Evolutionary conservation across 805 yeast species (phyloP), one percentile per base, ranked within the genome.

Genomic region (Komagataella pastoris): DNA sequence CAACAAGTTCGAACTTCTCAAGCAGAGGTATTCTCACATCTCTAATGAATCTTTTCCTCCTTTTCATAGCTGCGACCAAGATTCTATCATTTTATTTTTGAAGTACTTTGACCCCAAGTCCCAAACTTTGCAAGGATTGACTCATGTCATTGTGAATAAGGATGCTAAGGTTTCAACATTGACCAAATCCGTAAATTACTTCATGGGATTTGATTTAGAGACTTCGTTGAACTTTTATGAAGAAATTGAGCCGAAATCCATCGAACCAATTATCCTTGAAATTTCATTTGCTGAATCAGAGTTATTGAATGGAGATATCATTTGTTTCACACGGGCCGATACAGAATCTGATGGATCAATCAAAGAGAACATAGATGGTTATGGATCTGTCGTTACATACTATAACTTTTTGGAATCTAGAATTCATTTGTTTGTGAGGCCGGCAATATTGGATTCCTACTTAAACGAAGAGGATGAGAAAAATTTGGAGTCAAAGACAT

Each of bases 221-320:
- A 58, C 65, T 0, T 62, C 68, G 10, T 57, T 78, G 40, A 67
- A 64, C 14, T 61, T 77, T 17, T 76, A 61, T 55, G 95, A 86
- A 63, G 95, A 86, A 58, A 64, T 83, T 21, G 76, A 79, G 44
- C 77, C 79, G 2, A 69, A 68, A 4, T 72, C 74, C 43, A 71
- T 83, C 44, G 80, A 79, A 21, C 59, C 59, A 10, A 54, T 82
- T 46, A 73, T 65, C 47, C 59, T 62, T 7, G 53, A 56, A n/a
- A 57, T 58, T 40, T 69, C 80, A 1, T 77, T 78, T 59, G 77
- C 74, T 56, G 74, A 77, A 53, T 67, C 74, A 44, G 93, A 86
- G 57, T 61, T 85, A 17, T 70, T 73, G 5, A 76, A 74, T 53
- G 95, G 95, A 58, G 95, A 86, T 60, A 83, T 86, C 14, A 61